Conservation (phyloP, 2,329 filamentous ascomycete species). For the Hymenoscyphus occultus region DNA sequence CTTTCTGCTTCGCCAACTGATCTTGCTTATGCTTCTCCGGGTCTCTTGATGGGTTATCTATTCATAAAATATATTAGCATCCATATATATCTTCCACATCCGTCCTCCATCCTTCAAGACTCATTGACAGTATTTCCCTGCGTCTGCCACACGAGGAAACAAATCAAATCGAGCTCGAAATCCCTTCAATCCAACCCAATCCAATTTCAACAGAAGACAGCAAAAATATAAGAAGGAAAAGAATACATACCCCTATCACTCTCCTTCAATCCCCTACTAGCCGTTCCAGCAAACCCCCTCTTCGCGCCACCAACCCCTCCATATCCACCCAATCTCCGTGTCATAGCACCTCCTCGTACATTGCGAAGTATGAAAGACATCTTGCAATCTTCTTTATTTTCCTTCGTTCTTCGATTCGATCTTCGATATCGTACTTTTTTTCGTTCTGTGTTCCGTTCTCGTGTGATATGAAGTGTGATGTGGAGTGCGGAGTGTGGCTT, state of each 20-base stretch:
- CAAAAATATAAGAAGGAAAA: slow-evolving; percentile 4
- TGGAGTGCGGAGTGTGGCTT: too few relatives aligned
- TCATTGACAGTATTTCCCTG: too few relatives aligned
- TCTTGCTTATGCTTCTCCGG: slow-evolving; percentile 61
- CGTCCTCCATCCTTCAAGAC: too few relatives aligned
- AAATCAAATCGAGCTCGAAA: not conserved
- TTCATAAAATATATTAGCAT: too few relatives aligned
- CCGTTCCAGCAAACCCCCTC: slow-evolving; percentile 25
- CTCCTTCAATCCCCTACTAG: slow-evolving; percentile 31
- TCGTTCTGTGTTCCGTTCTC: too few relatives aligned
- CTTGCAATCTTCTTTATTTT: slow-evolving; percentile 6
- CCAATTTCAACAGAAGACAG: too few relatives aligned
- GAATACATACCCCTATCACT: slow-evolving; percentile 31
- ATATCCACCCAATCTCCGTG: not conserved
- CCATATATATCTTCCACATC: not conserved
- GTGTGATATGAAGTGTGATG: too few relatives aligned
- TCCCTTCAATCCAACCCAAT: not conserved
- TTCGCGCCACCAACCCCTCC: slow-evolving; percentile 1
- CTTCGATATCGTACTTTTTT: too few relatives aligned
- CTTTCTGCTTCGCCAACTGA: slow-evolving; percentile 62
- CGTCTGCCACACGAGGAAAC: too few relatives aligned
- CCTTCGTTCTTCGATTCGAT: not conserved
- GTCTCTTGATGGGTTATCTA: slow-evolving; percentile 35
- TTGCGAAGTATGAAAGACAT: slow-evolving; percentile 32
- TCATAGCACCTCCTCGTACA: slow-evolving; percentile 7